These are phyloP conservation scores for Crepidotus variabilis DNA, from an alignment of 768 basidiomycete genomes.

Conservation along the genomic window DNA sequence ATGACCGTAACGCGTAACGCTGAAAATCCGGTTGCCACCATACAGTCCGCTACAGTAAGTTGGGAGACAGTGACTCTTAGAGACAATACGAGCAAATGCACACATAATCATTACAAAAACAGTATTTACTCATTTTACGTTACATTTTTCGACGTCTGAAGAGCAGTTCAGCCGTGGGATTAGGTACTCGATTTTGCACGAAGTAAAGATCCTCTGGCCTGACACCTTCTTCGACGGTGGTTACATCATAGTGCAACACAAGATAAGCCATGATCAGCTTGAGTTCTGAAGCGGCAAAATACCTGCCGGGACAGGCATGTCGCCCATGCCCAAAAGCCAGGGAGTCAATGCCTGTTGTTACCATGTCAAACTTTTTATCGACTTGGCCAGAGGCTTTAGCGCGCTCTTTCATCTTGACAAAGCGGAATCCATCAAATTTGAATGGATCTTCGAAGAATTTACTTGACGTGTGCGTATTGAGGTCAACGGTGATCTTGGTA, in stretches of 20 bases:
- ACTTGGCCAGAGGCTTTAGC: slow-evolving; percentile 1
- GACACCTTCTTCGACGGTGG: neutral
- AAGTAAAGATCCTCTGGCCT: neutral
- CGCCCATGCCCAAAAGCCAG: slow-evolving; percentile 34
- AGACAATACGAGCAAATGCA: too few relatives aligned
- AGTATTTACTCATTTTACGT: too few relatives aligned
- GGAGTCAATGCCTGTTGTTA: slow-evolving; percentile 23
- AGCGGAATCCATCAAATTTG: slow-evolving; percentile 40
- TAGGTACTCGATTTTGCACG: neutral
- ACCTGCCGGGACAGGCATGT: slow-evolving; percentile 35
- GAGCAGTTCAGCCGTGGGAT: neutral
- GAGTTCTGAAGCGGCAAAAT: slow-evolving; percentile 31
- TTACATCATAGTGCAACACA: slow-evolving; percentile 4
- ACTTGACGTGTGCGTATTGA: slow-evolving; percentile 25
- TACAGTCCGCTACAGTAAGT: too few relatives aligned
- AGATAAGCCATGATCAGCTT: slow-evolving; percentile 5
- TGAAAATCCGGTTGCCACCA: too few relatives aligned
- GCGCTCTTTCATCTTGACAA: slow-evolving; percentile 22
- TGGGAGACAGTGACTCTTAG: too few relatives aligned
- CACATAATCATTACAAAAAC: too few relatives aligned
- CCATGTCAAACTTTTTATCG: slow-evolving; percentile 20
- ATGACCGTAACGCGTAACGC: too few relatives aligned
- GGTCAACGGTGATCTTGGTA: slow-evolving; percentile 26
- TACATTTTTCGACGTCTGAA: too few relatives aligned
- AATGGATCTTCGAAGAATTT: slow-evolving; percentile 26